Base-by-base conservation (phyloP, 371 early-diverging fungal genomes). In the Mucor lusitanicus region DNA sequence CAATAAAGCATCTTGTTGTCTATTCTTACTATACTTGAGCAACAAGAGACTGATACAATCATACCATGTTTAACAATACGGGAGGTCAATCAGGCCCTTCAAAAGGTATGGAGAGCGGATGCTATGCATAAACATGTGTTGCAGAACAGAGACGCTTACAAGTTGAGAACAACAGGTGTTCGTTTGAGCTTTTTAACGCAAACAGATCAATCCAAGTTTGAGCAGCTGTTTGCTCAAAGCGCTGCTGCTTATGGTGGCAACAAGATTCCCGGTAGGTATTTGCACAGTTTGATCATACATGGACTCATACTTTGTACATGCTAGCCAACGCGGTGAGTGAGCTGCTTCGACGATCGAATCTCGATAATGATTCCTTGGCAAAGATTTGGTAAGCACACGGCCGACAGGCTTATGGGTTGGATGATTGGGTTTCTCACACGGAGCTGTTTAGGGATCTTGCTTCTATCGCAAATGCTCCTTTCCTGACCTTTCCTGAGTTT, bases 401-500 rank as follows among this genome's bases (percentile, higher is more conserved):
- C 12, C 37, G 21, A 1, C 3, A 25, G 17, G 15, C n/a, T 12
- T 6, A 12, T 1, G 23, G 21, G 21, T 9, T 39, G 13, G 4
- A 32, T 42, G 25, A 15, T 13, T n/a, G n/a, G 15, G 4, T 8
- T 7, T 50, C 44, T 56, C 19, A 54, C 6, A 12, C 0, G 6
- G 0, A 15, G 9, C 30, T 17, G 6, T 13, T 56, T 44, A 84
- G 84, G 84, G 84, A 84, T 70, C 68, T 84, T 44, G 67, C 80
- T 9, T 81, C 82, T 15, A 73, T 81, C n/a, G 73, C 78, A 21
- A 71, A 69, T 44, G 58, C 78, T 30, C 78, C 84, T 12, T 71
- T 72, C 44, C 70, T 86, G 44, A 80, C 85, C 19, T 86, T 86
- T 57, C 83, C 86, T 7, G 86, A 86, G 62, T 86, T 86, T 73